Evolutionary conservation across 2,329 filamentous ascomycete species (phyloP), one percentile per base, ranked within the genome.

Genomic region (Colletotrichum sp.): DNA sequence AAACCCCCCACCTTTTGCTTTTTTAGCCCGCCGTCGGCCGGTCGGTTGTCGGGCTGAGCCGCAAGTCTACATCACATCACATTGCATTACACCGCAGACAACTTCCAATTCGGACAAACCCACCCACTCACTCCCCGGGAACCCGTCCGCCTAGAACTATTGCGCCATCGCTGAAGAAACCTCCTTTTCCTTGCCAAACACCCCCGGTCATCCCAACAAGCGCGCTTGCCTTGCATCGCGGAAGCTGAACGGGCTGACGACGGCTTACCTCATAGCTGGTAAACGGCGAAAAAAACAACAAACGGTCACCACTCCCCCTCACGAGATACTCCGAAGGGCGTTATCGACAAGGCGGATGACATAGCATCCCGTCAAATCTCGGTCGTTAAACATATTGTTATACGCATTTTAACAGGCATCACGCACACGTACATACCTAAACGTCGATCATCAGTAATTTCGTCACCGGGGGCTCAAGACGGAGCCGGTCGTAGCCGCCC

Each of bases 141-240:
- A 24, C 39, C 68, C 30, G 59, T 39, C 24, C 24, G 74, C 70
- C 73, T 36, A 73, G 69, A 21, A 62, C 59, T 30, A 69, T 76
- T 74, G 74, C 74, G 74, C 74, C 30, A 69, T 74, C 70, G 70
- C 52, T 73, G 70, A 68, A 76, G 73, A 69, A 69, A 36, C 32
- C 63, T 52, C 63, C 68, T 52, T 52, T 15, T 36, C 30, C 59
- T 21, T 34, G 30, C 62, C 36, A 24, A 10, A 30, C 21, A 18
- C 67, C 39, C 30, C 36, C 62, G 36, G 52, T 67, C 63, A 59
- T 66, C 21, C 26, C 72, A 34, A n/a, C 30, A 21, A 30, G 59
- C 57, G 57, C 71, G 44, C 64, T 76, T 72, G 57, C 70, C 39
- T 70, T 62, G 67, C 39, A 72, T 76, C 57, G 73, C 34, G 44